These are phyloP conservation scores for Suhomyces panamericanus DNA, from an alignment of 1,139 yeast species.

Conservation along the genomic window DNA sequence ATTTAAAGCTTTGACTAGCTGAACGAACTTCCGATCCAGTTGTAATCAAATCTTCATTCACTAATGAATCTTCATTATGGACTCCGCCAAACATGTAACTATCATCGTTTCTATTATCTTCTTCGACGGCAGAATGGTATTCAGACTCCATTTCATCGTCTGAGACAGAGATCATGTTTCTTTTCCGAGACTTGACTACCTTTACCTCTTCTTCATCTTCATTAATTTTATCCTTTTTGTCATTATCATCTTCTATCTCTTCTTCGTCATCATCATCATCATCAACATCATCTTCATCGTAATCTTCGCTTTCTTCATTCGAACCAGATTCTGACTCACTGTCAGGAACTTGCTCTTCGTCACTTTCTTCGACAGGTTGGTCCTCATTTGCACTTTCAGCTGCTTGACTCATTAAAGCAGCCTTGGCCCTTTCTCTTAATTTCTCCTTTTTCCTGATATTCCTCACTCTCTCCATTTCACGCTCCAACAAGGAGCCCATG, in stretches of 20 bases:
- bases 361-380: conserved; percentile 7
- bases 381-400: conserved; percentile 17
- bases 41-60: conserved; percentile 19
- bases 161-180: conserved; percentile 12
- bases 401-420: conserved; percentile 29
- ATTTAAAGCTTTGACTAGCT: neutral
- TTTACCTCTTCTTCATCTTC: conserved; percentile 6
- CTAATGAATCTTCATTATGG: conserved; percentile 16
- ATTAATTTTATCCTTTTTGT: conserved; percentile 19
- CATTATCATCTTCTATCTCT: conserved; percentile 14
- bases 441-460: conserved; percentile 54
- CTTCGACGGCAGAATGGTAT: neutral
- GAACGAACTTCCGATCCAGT: conserved; percentile 16
- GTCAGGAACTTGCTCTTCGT: conserved; percentile 15
- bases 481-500: conserved; percentile 55
- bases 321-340: conserved; percentile 28
- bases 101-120: conserved; percentile 26
- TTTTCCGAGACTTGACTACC: conserved; percentile 12
- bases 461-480: conserved; percentile 58
- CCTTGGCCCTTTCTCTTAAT: conserved; percentile 38
- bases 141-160: conserved; percentile 22
- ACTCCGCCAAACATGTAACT: conserved; percentile 39
- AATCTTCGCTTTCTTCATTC: conserved; percentile 19
- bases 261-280: neutral
- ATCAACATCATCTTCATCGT: conserved; percentile 11